Conservation (phyloP, 805 yeast species). For the Scheffersomyces ergatensis region DNA sequence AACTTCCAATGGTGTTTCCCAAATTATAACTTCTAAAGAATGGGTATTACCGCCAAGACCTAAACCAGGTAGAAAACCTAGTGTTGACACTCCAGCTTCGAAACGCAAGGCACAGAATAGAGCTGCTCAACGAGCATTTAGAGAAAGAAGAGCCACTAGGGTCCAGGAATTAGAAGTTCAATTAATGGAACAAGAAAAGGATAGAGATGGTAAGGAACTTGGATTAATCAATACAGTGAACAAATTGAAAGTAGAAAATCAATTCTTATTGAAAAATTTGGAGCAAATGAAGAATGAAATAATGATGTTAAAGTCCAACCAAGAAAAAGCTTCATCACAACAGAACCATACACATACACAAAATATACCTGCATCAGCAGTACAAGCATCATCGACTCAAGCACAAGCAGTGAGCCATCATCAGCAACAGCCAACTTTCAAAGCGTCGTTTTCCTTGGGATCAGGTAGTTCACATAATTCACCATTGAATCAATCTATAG, state of each 20-base stretch:
- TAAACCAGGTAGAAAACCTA: conserved; percentile 60
- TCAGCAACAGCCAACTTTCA: not conserved
- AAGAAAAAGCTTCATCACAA: not conserved
- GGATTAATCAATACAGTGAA: conserved; percentile 51
- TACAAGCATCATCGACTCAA: not conserved
- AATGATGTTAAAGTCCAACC: conserved; percentile 12
- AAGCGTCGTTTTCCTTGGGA: not conserved
- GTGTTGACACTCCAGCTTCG: conserved; percentile 76
- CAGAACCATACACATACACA: conserved; percentile 1
- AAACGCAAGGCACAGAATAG: conserved; percentile 88
- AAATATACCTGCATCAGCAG: too few species aligned
- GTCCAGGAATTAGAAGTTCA: conserved; percentile 75
- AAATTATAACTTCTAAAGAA: conserved; percentile 55
- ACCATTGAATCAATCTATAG: conserved; percentile 13
- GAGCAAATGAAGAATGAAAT: conserved; percentile 41
- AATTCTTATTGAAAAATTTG: conserved; percentile 35
- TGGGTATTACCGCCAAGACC: conserved; percentile 65
- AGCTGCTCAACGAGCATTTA: conserved; percentile 90
- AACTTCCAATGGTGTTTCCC: conserved; percentile 20
- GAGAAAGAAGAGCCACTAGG: conserved; percentile 82
- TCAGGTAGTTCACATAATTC: conserved; percentile 9
- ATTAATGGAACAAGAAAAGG: conserved; percentile 65
- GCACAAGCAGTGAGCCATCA: not conserved
- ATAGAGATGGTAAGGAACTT: conserved; percentile 58
- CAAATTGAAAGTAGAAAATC: conserved; percentile 46